Conservation (phyloP, 2,329 filamentous ascomycete genomes). For the Fusarium hainanense region DNA sequence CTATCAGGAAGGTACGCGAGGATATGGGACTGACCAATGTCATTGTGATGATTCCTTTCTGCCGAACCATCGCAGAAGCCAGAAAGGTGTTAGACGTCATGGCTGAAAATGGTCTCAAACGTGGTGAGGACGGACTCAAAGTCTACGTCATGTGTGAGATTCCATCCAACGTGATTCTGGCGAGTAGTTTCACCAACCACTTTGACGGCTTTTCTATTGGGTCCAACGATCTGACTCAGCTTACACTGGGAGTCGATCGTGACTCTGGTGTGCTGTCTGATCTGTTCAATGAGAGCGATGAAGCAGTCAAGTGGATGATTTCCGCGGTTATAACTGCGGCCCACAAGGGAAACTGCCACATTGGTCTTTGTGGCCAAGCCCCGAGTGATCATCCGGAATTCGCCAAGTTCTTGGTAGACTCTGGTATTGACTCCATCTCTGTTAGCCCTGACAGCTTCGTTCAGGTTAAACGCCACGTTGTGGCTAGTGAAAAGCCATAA, state of each 20-base stretch:
- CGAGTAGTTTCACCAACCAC: constrained; percentile 49
- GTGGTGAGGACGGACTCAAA: constrained; percentile 51
- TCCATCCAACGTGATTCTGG: constrained; percentile 54
- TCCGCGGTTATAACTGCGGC: constrained; percentile 48
- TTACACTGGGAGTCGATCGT: constrained; percentile 54
- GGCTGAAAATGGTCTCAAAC: constrained; percentile 52
- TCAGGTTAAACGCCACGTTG: constrained; percentile 49
- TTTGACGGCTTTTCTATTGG: constrained; percentile 57
- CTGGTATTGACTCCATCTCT: constrained; percentile 53
- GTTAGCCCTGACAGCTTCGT: constrained; percentile 55
- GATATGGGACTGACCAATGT: constrained; percentile 53
- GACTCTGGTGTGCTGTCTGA: constrained; percentile 52
- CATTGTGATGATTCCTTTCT: constrained; percentile 54
- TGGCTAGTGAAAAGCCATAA: constrained; percentile 15
- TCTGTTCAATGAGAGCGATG: constrained; percentile 54
- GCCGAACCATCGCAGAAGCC: constrained; percentile 52
- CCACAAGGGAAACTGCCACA: constrained; percentile 48
- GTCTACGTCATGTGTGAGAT: constrained; percentile 58
- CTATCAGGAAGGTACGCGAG: constrained; percentile 53
- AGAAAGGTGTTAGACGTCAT: constrained; percentile 50
- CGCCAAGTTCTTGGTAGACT: constrained; percentile 50
- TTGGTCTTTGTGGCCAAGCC: constrained; percentile 55
- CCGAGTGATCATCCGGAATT: constrained; percentile 55
- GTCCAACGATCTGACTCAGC: constrained; percentile 55
- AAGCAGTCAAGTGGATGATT: constrained; percentile 56